Evolutionary conservation across 2,329 filamentous ascomycete genomes (phyloP), one percentile per base, ranked within the genome.

Genomic region (Ascochyta rabiei): DNA sequence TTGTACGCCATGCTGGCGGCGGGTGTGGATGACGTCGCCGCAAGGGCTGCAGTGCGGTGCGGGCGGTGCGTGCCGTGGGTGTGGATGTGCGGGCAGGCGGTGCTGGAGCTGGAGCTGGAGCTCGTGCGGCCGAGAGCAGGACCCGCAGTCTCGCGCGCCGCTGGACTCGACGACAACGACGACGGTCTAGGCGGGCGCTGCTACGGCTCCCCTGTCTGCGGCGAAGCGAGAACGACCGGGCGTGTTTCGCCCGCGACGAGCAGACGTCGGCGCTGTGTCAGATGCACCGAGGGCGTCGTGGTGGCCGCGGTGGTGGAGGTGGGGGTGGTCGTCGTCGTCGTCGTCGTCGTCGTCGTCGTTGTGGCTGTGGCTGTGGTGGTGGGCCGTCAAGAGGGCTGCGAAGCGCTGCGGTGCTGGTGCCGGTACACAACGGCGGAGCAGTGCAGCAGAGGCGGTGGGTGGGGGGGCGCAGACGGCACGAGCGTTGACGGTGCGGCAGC

Each of bases 201-300:
- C 15, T 37, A 26, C 16, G 23, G 60, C 55, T 56, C 59, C 59
- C 70, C 70, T 63, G 66, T 65, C 63, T 71, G 69, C 67, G 69
- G 65, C 70, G 71, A 72, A 74, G 71, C 71, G 71, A 73, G 69
- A 74, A 68, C 69, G 68, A 66, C 60, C 59, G 62, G 70, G 65
- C 64, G 59, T 64, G 68, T 73, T 70, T 68, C 68, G 59, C 58
- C 47, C 41, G 48, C 44, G 44, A 39, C 44, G 44, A 48, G 44
- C 34, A 30, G 34, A 18, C 3, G 23, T 28, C 15, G 23, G 54
- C 50, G 34, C 48, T 56, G 66, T 67, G 47, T 69, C 66, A 68
- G 68, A 62, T 60, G 53, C 48, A 62, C 51, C 28, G 28, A 30
- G 49, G 24, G 26, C 28, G 42, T 28, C 42, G 51, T 24, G 48